Conservation (phyloP, 2,329 filamentous ascomycete genomes). For the Aspergillus udagawae region DNA sequence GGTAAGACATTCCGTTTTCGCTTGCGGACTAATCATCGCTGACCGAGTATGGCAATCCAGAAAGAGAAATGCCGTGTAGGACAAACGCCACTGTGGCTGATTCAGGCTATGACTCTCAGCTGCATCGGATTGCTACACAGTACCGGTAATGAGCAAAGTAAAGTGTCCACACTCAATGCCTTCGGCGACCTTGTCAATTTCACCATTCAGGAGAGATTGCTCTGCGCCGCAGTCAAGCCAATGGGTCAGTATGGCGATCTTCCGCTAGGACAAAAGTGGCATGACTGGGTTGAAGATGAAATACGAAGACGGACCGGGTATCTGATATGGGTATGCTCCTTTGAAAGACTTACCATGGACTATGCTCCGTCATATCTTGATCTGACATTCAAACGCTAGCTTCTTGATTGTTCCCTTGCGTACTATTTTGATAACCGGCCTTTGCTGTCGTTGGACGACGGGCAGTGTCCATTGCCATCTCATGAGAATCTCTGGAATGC, state of each 20-base stretch:
- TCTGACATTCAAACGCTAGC: constrained; percentile 21
- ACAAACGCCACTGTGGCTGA: constrained; percentile 21
- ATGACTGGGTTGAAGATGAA: constrained; percentile 37
- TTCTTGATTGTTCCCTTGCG: constrained; percentile 40
- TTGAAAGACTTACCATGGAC: neutral
- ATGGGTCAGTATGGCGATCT: constrained; percentile 1
- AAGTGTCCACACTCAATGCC: constrained; percentile 18
- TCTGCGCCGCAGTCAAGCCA: constrained; percentile 12
- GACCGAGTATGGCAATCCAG: constrained; percentile 12
- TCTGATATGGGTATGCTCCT: constrained; percentile 39
- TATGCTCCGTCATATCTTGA: neutral
- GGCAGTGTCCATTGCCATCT: constrained; percentile 37
- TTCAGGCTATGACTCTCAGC: constrained; percentile 30
- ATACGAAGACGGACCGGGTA: constrained; percentile 38
- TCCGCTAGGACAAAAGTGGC: constrained; percentile 26
- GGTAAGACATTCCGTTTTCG: constrained; percentile 17
- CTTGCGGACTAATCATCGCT: neutral
- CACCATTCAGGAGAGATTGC: constrained; percentile 19
- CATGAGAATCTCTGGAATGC: constrained; percentile 42
- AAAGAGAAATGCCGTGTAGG: constrained; percentile 21
- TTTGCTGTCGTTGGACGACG: constrained; percentile 39
- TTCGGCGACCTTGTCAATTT: constrained; percentile 29
- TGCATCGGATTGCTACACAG: constrained; percentile 31
- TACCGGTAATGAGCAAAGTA: constrained; percentile 20
- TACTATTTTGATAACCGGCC: constrained; percentile 36